These are phyloP conservation scores for Puccinia triticina DNA, from an alignment of 1,284 basidiomycete species.

Conservation along the genomic window DNA sequence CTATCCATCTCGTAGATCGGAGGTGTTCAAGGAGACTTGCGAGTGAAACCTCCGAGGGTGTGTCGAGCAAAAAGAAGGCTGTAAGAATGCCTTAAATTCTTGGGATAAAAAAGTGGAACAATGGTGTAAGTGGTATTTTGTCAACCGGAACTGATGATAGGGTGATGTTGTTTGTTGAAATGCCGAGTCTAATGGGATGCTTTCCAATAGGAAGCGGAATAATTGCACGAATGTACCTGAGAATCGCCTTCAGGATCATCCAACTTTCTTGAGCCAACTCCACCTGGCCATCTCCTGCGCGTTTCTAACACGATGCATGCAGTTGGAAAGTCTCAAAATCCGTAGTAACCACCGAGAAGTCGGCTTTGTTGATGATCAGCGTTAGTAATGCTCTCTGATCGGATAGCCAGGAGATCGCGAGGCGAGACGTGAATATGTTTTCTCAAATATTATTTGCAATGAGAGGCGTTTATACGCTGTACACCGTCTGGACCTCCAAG, in stretches of 20 bases:
- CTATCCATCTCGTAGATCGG: not conserved
- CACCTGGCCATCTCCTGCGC: conserved; percentile 1
- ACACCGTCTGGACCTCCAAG: too few species aligned
- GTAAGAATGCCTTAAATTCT: not conserved
- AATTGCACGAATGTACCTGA: not conserved
- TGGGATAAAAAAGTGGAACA: too few species aligned
- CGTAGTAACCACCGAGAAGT: not conserved
- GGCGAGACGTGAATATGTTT: not conserved
- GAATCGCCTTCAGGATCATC: not conserved
- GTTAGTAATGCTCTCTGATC: not conserved
- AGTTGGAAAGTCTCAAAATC: conserved; percentile 12
- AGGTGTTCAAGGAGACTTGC: not conserved
- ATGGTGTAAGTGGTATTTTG: not conserved
- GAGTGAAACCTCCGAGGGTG: too few species aligned
- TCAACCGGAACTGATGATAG: not conserved
- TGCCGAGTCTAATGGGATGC: not conserved
- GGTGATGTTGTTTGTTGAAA: not conserved
- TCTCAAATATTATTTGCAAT: not conserved
- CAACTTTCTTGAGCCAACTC: not conserved
- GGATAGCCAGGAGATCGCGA: not conserved
- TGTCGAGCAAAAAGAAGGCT: not conserved
- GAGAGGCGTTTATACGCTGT: too few species aligned
- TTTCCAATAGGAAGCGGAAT: not conserved
- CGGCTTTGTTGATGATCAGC: not conserved
- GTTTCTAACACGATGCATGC: not conserved